phyloP scores from a whole-genome alignment of 768 basidiomycete genomes.

The Cyclocybe cylindracea region DNA sequence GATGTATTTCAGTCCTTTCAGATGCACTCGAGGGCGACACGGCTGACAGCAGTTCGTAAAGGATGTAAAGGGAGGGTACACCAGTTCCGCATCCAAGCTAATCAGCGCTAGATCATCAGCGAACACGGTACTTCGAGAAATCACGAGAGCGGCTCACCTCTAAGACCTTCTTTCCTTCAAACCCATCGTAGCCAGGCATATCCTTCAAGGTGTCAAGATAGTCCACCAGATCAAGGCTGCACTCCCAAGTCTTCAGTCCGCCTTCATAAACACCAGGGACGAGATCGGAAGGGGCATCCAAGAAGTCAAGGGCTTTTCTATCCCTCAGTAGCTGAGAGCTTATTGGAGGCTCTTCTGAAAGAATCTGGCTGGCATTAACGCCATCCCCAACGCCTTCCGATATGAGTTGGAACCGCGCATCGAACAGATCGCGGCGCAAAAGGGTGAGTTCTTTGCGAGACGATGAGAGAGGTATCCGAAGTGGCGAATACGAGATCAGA shows the following conservation, averaged over 20 bases:
- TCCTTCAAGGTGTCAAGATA: conserved; percentile 47
- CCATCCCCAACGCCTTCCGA: conserved; percentile 45
- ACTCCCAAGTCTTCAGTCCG: conserved; percentile 98
- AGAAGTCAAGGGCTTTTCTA: conserved; percentile 50
- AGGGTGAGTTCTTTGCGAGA: conserved; percentile 40
- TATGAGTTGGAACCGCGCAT: conserved; percentile 93
- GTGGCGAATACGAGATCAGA: conserved; percentile 78
- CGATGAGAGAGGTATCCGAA: conserved; percentile 49
- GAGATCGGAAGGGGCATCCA: conserved; percentile 87
- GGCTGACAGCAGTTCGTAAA: conserved; percentile 56
- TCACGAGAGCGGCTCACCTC: conserved; percentile 55
- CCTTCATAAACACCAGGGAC: conserved; percentile 94
- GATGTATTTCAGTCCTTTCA: conserved; percentile 56
- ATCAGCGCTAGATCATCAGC: background rate
- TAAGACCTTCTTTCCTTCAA: conserved; percentile 56
- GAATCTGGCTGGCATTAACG: conserved; percentile 16
- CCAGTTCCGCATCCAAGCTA: conserved; percentile 95
- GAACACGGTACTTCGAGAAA: background rate
- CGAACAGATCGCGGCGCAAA: conserved; percentile 86
- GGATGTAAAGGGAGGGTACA: conserved; percentile 75
- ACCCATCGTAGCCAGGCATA: conserved; percentile 11
- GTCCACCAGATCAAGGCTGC: conserved; percentile 82
- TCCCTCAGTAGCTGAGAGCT: conserved; percentile 12
- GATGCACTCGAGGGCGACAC: conserved; percentile 7
- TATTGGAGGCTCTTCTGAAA: conserved; percentile 7